Evolutionary conservation across 169 alveolate species (phyloP).

Genomic region (Sarcocystis neurona): DNA sequence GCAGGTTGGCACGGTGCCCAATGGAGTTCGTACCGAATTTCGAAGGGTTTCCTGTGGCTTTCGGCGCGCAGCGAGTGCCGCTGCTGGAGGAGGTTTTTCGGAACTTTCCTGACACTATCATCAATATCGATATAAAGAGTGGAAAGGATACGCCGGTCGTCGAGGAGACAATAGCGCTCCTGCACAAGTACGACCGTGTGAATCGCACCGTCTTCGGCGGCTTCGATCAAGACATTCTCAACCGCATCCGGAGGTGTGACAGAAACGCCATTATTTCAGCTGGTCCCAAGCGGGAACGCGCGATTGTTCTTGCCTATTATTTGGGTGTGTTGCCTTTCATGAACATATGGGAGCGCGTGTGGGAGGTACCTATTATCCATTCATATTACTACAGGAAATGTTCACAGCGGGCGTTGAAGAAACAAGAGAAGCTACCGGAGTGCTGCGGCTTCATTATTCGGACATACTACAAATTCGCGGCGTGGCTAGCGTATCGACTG

Average conservation of each 20-base stretch:
- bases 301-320: not conserved
- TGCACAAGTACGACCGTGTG: conserved; percentile 17
- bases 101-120: not conserved
- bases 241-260: not conserved
- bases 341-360: not conserved
- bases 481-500: not conserved
- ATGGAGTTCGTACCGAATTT: conserved; percentile 38
- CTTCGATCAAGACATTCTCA: not conserved
- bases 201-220: not conserved
- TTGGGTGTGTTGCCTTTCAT: conserved; percentile 32
- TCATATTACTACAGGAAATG: not conserved
- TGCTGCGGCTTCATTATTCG: not conserved
- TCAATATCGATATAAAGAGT: not conserved
- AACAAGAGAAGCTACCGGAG: too few species aligned
- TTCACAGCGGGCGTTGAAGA: not conserved
- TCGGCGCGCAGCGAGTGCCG: conserved; percentile 8
- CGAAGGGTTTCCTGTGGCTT: not conserved
- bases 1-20: not conserved
- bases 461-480: not conserved
- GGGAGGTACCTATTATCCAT: conserved; percentile 12
- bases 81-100: conserved; percentile 20
- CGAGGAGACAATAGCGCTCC: not conserved
- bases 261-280: not conserved
- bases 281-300: not conserved
- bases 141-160: not conserved